Evolutionary conservation across 2,329 filamentous ascomycete genomes (phyloP).

Genomic region (Trichoderma afroharzianum): DNA sequence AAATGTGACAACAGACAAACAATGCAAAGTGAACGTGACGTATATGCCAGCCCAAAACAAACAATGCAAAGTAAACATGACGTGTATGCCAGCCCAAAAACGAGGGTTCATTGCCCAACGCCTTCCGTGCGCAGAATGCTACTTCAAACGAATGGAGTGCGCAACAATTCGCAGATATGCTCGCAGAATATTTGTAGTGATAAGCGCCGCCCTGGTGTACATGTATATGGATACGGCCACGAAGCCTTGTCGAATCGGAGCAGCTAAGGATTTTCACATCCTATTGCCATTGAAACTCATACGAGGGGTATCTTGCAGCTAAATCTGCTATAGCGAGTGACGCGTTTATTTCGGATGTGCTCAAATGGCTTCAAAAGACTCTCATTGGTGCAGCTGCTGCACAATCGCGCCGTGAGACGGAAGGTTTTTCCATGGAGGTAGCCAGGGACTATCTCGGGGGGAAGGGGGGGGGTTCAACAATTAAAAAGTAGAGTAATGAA

Average conservation of each 20-base stretch:
- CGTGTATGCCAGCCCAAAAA: background rate
- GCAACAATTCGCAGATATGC: background rate
- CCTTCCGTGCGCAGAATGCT: background rate
- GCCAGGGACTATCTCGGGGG: background rate
- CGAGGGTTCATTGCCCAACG: background rate
- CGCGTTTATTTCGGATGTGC: background rate
- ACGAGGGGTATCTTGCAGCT: background rate
- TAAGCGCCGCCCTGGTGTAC: background rate
- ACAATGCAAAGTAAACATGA: background rate
- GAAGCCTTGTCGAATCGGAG: background rate
- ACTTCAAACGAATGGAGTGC: background rate
- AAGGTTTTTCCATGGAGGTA: background rate
- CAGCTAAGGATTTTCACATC: background rate
- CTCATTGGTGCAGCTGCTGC: background rate
- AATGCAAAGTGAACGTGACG: background rate
- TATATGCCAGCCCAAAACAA: background rate
- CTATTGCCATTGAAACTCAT: background rate
- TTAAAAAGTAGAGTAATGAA: background rate
- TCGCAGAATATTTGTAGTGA: background rate
- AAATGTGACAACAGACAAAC: background rate
- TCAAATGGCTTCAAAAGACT: conserved; percentile 5
- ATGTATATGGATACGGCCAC: background rate
- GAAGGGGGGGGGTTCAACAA: background rate
- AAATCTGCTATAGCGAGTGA: background rate
- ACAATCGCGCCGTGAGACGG: background rate